Evolutionary conservation across 1,139 yeast genomes (phyloP).

Genomic region (Pichia sp.): DNA sequence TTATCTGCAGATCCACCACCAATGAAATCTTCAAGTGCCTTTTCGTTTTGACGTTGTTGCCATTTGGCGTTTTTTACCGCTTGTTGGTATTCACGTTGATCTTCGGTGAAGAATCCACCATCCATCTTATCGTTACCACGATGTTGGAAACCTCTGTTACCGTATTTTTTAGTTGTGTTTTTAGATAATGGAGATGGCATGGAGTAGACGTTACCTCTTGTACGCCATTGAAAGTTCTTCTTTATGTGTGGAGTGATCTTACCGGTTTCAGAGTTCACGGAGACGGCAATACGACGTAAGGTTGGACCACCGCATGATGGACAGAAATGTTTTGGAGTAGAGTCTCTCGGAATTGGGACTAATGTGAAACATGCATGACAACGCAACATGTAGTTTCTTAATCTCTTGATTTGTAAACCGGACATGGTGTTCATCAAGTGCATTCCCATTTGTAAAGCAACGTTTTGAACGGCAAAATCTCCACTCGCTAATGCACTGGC

Average conservation of each 20-base stretch:
- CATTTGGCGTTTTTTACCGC: slow-evolving; percentile 87
- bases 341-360: slow-evolving; percentile 73
- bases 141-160: slow-evolving; percentile 74
- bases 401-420: slow-evolving; percentile 81
- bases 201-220: slow-evolving; percentile 79
- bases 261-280: slow-evolving; percentile 78
- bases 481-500: slow-evolving; percentile 90
- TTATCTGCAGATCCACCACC: slow-evolving; percentile 96
- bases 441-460: slow-evolving; percentile 85
- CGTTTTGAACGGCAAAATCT: slow-evolving; percentile 97
- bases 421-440: slow-evolving; percentile 82
- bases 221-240: slow-evolving; percentile 91
- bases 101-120: slow-evolving; percentile 75
- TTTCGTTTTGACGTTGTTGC: slow-evolving; percentile 85
- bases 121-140: slow-evolving; percentile 44
- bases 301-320: slow-evolving; percentile 97
- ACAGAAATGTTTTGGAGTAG: slow-evolving; percentile 83
- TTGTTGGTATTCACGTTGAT: slow-evolving; percentile 89
- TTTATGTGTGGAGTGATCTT: slow-evolving; percentile 87
- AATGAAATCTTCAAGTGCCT: slow-evolving; percentile 80
- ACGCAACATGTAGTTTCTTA: slow-evolving; percentile 90
- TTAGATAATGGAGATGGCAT: slow-evolving; percentile 74
- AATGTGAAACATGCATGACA: slow-evolving; percentile 96
- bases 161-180: slow-evolving; percentile 57
- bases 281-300: slow-evolving; percentile 84